phyloP scores from a whole-genome alignment of 163 green algal genomes.

The Scenedesmus sp. region DNA sequence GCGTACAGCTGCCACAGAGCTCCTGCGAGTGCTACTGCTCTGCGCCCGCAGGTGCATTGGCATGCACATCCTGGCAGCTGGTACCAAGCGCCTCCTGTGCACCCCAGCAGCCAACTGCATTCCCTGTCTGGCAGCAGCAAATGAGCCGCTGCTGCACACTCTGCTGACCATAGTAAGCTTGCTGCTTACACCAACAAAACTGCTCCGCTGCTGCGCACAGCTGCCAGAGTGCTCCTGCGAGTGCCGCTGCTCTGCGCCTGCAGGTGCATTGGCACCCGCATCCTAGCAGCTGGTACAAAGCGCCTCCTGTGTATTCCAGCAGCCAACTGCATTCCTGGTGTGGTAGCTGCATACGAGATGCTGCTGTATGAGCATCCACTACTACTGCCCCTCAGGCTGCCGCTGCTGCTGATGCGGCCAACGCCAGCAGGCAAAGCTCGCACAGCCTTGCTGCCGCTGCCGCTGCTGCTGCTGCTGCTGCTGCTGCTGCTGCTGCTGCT shows the following conservation, averaged over 20 bases:
- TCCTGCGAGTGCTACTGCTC: neutral
- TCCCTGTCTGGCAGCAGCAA: neutral
- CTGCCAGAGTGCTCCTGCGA: neutral
- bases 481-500: constrained; percentile 12
- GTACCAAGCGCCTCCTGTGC: neutral
- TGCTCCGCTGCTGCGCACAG: neutral
- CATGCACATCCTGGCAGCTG: neutral
- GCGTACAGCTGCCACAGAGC: neutral
- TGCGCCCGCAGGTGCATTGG: neutral
- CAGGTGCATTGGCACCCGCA: neutral
- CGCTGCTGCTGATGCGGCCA: neutral
- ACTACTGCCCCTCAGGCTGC: neutral
- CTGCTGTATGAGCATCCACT: neutral
- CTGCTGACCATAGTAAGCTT: neutral
- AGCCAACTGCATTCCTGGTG: neutral
- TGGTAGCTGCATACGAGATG: neutral
- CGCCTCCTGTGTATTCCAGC: neutral
- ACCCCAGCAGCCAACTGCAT: neutral
- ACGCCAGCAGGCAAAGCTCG: neutral
- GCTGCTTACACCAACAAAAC: neutral
- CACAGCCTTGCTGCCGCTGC: constrained; percentile 18
- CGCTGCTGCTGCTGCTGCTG: too few relatives aligned
- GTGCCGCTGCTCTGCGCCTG: neutral
- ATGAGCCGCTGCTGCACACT: neutral
- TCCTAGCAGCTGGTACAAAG: neutral